Base-by-base conservation (phyloP, 768 basidiomycete genomes). In the Pleurotus pulmonarius region DNA sequence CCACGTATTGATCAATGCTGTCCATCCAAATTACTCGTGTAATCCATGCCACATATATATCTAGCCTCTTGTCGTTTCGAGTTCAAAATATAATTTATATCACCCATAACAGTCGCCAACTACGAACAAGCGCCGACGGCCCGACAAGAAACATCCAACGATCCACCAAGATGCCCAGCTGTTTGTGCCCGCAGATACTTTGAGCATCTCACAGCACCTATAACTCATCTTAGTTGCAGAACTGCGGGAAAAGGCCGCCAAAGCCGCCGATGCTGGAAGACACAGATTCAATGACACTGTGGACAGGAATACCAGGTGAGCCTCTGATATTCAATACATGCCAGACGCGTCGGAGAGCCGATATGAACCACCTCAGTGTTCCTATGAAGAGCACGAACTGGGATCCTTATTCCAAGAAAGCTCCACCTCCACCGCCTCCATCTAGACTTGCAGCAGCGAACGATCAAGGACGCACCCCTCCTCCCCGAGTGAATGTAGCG, bases 321-420 rank as follows among this genome's bases (percentile, higher is more conserved):
- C 56, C 9, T 34, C 2, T 8, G 3, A 20, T 20, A 20, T 20
- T 3, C 20, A 34, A 11, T 34, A 34, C 29, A 34, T 34, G 9
- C 11, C 29, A 34, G 29, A 34, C 29, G 29, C 11, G 29, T 34
- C 38, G 18, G 18, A 16, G 3, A 18, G 38, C 40, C n/a, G 40
- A 22, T 9, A 18, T 37, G 18, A 11, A 22, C 11, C 41, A 13
- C 57, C 26, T 25, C 47, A 87, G 86, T 61, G 70, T 76, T 5
- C 78, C 87, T 3, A 68, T 86, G 64, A 80, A 79, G 56, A 82
- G 83, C 56, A 81, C 83, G 6, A 85, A 79, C 60, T 88, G 85
- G 84, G 80, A 87, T 65, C 84, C 74, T 34, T 77, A 81, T 58
- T 82, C 78, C 62, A 81, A 79, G 22, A 69, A 73, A 16, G 71